Base-by-base conservation (phyloP, 2,329 filamentous ascomycete genomes). In the Plenodomus biglobosus region DNA sequence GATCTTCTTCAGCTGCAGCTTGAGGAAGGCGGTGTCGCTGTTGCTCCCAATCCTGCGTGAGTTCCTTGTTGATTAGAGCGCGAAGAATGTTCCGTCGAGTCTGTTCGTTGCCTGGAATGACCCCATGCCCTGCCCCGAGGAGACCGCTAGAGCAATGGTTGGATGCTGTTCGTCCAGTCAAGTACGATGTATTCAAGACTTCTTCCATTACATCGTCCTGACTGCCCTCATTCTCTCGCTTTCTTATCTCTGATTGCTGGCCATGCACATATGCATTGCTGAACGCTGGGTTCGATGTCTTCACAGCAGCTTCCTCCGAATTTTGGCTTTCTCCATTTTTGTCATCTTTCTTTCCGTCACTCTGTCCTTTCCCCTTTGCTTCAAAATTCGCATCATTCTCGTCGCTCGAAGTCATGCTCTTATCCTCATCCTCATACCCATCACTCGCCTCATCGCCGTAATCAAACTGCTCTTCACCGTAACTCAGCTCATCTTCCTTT, bases 381-480 rank as follows among this genome's bases (percentile, higher is more conserved):
- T 38, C 38, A 3, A 16, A 27, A 4, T 41, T 44, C 5, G 10
- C 45, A 3, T 19, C 34, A 4, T 41, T 44, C 5, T 15, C 45
- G 18, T 61, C 51, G 22, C 50, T 59, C 18, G 53, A 13, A 30
- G 58, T 52, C 58, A 58, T 58, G 24, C 52, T 58, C 11, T 50
- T 50, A 19, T 58, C 45, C n/a, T 58, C 52, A 11, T 59, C 59
- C 37, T 52, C 49, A 20, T 62, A 60, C 1, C 55, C 56, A 4
- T 42, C 45, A 2, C 51, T 38, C 16, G 17, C 24, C 42, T 62
- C 55, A 22, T 52, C 45, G 15, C 48, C 40, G 11, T 32, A n/a
- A 3, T 32, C 35, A 3, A 38, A 38, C 8, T 34, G 35, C 8
- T 19, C 16, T 2, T 19, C 17, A 8, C 20, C 21, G 8, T 47